A percentile compares a stretch with the other conserved stretches of the same genome.
Evolutionary conservation across 2,329 filamentous ascomycete species (phyloP).

Genomic region (Coniochaeta ligniaria): DNA sequence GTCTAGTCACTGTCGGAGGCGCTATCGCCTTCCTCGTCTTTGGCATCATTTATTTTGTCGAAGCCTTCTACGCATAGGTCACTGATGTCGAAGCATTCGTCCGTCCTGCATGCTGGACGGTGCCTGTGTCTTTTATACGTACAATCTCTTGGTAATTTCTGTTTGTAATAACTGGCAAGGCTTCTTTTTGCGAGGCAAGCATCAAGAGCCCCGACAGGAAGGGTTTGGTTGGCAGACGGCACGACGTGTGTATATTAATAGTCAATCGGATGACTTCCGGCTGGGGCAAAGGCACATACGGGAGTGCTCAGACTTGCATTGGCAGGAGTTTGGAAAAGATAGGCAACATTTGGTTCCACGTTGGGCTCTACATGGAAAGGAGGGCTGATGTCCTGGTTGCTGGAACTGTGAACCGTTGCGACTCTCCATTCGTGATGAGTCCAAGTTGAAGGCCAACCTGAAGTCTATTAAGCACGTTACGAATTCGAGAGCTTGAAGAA

Average conservation of each 20-base stretch:
- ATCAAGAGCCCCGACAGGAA: not conserved
- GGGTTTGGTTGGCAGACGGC: not conserved
- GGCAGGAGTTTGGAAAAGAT: not conserved
- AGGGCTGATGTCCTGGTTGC: not conserved
- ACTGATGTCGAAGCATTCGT: not conserved
- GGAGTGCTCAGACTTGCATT: not conserved
- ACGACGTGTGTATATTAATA: not conserved
- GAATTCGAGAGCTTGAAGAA: too few species aligned
- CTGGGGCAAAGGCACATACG: not conserved
- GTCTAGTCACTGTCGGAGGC: conserved; percentile 80
- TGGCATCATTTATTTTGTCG: conserved; percentile 83
- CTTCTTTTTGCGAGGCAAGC: not conserved
- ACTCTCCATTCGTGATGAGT: too few species aligned
- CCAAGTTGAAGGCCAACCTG: too few species aligned
- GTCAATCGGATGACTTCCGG: not conserved
- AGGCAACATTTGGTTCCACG: not conserved
- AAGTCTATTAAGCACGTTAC: too few species aligned
- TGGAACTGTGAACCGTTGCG: too few species aligned
- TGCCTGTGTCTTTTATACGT: not conserved
- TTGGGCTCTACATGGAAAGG: not conserved
- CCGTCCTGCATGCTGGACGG: not conserved
- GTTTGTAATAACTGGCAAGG: not conserved
- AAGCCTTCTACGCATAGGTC: conserved; percentile 56
- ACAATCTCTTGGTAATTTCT: conserved; percentile 1
- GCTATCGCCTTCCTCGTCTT: conserved; percentile 87